Conservation (phyloP, 768 basidiomycete genomes). For the Termitomyces sp. region DNA sequence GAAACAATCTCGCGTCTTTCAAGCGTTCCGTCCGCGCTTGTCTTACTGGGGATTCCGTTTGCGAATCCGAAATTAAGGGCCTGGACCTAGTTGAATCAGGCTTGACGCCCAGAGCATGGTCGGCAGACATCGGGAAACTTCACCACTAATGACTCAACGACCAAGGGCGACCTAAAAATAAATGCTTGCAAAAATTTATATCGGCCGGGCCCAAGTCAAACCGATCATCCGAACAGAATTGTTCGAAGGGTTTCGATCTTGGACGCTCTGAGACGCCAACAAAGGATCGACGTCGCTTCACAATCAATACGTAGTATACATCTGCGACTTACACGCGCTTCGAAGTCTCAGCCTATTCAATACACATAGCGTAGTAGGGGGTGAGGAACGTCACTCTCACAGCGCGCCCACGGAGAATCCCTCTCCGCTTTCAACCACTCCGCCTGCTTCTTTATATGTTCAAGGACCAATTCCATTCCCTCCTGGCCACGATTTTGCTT, state of each 20-base stretch:
- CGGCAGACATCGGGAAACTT: not conserved
- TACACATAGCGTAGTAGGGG: constrained; percentile 4
- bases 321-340: not conserved
- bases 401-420: constrained; percentile 10
- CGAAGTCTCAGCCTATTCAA: not conserved
- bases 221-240: not conserved
- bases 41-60: not conserved
- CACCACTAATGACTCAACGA: not conserved
- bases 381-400: constrained; percentile 7
- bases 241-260: not conserved
- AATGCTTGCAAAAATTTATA: not conserved
- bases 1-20: not conserved
- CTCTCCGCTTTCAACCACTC: constrained; percentile 9
- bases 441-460: constrained; percentile 10
- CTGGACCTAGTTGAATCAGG: not conserved
- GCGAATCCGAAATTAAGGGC: not conserved
- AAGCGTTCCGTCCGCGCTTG: not conserved
- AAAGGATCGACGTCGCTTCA: not conserved
- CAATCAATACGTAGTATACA: not conserved
- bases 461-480: constrained; percentile 1
- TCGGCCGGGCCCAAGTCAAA: not conserved
- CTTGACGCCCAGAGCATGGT: too few relatives aligned
- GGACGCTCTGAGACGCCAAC: too few relatives aligned
- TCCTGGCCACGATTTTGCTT: constrained; percentile 6
- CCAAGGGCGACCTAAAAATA: not conserved